phyloP scores from a whole-genome alignment of 2,329 filamentous ascomycete species.

The Fusarium foetens region DNA sequence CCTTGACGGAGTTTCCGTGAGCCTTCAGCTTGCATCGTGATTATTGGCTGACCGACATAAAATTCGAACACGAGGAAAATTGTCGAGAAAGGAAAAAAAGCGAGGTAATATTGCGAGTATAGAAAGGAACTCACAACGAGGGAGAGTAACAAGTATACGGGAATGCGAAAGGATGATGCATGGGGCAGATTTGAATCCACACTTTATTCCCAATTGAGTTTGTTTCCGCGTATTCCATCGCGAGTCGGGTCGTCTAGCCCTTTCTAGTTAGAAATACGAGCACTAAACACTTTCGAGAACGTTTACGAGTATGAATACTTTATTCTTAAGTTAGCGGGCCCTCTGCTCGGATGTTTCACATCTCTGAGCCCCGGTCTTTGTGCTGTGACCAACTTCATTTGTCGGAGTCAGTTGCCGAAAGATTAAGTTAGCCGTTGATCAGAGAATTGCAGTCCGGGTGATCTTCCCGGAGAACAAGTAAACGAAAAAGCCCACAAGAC shows the following conservation, averaged over 20 bases:
- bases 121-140: not conserved
- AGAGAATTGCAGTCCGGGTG: too few relatives aligned
- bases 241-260: not conserved
- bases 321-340: too few relatives aligned
- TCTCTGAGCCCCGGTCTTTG: too few relatives aligned
- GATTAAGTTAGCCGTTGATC: too few relatives aligned
- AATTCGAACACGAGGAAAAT: not conserved
- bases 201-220: not conserved
- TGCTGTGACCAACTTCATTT: too few relatives aligned
- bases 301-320: too few relatives aligned
- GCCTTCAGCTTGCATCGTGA: not conserved
- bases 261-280: too few relatives aligned
- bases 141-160: not conserved
- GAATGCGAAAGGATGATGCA: not conserved
- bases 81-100: not conserved
- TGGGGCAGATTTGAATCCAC: not conserved
- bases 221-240: not conserved
- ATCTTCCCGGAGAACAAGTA: too few relatives aligned
- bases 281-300: too few relatives aligned
- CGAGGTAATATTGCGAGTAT: not conserved
- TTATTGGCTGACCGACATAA: not conserved
- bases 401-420: too few relatives aligned
- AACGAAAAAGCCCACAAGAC: too few relatives aligned
- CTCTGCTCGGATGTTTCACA: too few relatives aligned
- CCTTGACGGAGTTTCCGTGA: conserved; percentile 8